These are phyloP conservation scores for Aspergillus steynii DNA, from an alignment of 495 filamentous ascomycete species.

Conservation along the genomic window DNA sequence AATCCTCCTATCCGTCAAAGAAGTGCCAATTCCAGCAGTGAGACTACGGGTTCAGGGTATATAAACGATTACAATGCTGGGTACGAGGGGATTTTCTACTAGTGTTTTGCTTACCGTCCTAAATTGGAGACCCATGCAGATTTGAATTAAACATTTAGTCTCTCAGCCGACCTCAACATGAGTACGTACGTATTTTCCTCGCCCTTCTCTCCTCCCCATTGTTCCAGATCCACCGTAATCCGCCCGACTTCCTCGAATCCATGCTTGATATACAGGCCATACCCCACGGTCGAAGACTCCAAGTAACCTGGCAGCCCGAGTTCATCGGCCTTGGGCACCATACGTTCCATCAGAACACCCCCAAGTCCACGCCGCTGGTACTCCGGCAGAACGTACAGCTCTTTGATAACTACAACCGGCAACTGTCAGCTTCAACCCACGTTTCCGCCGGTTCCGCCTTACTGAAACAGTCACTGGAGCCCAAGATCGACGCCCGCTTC, in stretches of 20 bases:
- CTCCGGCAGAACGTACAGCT: too few species aligned
- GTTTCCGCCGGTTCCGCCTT: too few species aligned
- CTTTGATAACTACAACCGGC: too few species aligned
- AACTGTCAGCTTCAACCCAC: too few species aligned
- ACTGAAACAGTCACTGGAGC: too few species aligned
- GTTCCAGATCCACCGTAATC: slow-evolving; percentile 4
- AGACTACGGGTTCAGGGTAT: background rate
- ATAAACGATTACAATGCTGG: background rate
- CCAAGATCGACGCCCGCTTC: too few species aligned
- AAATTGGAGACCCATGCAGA: background rate
- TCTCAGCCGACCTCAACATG: background rate
- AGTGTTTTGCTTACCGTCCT: background rate
- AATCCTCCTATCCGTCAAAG: too few species aligned
- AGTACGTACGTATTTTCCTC: background rate
- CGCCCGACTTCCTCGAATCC: slow-evolving; percentile 5
- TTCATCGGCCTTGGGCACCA: too few species aligned
- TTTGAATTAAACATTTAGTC: background rate
- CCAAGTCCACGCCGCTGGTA: too few species aligned
- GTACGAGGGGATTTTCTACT: background rate
- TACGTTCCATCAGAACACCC: too few species aligned
- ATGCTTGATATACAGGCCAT: slow-evolving; percentile 4
- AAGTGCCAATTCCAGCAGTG: too few species aligned
- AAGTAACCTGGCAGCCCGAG: too few species aligned
- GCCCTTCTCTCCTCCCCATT: background rate
- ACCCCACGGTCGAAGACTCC: background rate